Conservation (phyloP, 2,329 filamentous ascomycete species). For the Myrmaecium sp. region DNA sequence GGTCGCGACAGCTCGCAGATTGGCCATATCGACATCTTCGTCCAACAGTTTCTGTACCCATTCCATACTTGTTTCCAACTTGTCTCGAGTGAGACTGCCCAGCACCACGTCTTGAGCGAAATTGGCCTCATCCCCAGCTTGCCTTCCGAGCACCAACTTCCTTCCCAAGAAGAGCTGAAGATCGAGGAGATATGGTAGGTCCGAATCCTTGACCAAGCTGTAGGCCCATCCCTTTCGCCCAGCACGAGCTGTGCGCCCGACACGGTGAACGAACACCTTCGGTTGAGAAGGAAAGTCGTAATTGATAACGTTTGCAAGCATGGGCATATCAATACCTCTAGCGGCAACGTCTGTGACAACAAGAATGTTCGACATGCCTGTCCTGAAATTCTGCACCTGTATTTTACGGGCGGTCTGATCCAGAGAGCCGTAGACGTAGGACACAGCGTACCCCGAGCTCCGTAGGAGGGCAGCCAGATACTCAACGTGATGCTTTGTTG, state of each 20-base stretch:
- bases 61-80: conserved; percentile 61
- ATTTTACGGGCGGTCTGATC: conserved; percentile 88
- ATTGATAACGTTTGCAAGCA: conserved; percentile 94
- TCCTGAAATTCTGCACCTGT: conserved; percentile 79
- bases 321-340: conserved; percentile 91
- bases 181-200: conserved; percentile 83
- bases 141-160: conserved; percentile 59
- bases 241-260: conserved; percentile 88
- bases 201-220: conserved; percentile 72
- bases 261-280: conserved; percentile 91
- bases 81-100: conserved; percentile 55
- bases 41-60: conserved; percentile 65
- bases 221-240: conserved; percentile 90
- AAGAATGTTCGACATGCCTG: conserved; percentile 70
- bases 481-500: conserved; percentile 95
- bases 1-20: conserved; percentile 53
- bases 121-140: conserved; percentile 40
- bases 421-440: conserved; percentile 85
- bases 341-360: conserved; percentile 96
- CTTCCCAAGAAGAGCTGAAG: conserved; percentile 88
- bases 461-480: conserved; percentile 73
- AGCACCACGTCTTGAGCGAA: conserved; percentile 74
- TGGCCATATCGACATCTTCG: conserved; percentile 56
- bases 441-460: conserved; percentile 70
- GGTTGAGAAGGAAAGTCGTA: conserved; percentile 95